These are phyloP conservation scores for Onygena corvina DNA, from an alignment of 2,329 filamentous ascomycete genomes.

Conservation along the genomic window DNA sequence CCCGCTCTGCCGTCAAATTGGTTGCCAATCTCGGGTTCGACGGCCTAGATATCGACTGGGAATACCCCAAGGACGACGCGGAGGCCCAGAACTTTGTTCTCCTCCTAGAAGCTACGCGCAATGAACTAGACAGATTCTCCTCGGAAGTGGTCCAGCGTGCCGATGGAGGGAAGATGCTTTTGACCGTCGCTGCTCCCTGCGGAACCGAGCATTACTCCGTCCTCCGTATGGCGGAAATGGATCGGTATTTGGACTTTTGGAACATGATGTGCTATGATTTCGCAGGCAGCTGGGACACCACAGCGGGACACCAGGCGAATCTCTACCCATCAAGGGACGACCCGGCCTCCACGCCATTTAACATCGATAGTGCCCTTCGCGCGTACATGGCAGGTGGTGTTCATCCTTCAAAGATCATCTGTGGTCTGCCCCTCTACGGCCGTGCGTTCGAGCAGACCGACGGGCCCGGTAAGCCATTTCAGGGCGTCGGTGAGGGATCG, in stretches of 20 bases:
- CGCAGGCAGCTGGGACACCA: conserved; percentile 66
- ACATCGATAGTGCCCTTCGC: conserved; percentile 56
- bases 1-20: conserved; percentile 56
- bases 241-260: conserved; percentile 40
- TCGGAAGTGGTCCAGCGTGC: conserved; percentile 20
- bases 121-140: conserved; percentile 18
- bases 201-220: conserved; percentile 35
- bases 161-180: conserved; percentile 31
- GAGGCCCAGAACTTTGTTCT: conserved; percentile 29
- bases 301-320: conserved; percentile 69
- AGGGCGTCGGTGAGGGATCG: conserved; percentile 62
- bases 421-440: conserved; percentile 88
- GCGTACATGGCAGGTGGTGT: conserved; percentile 60
- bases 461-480: conserved; percentile 58
- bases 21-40: conserved; percentile 65
- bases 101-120: conserved; percentile 25
- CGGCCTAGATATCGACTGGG: conserved; percentile 35
- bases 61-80: conserved; percentile 26
- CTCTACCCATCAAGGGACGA: conserved; percentile 49
- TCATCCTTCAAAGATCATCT: conserved; percentile 57
- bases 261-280: conserved; percentile 76
- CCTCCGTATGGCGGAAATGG: conserved; percentile 37
- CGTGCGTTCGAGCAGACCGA: conserved; percentile 70
- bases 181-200: conserved; percentile 37
- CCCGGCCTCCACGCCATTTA: conserved; percentile 63